Evolutionary conservation across 2,329 filamentous ascomycete genomes (phyloP), one percentile per base, ranked within the genome.

Genomic region (Stagonosporopsis tanaceti): DNA sequence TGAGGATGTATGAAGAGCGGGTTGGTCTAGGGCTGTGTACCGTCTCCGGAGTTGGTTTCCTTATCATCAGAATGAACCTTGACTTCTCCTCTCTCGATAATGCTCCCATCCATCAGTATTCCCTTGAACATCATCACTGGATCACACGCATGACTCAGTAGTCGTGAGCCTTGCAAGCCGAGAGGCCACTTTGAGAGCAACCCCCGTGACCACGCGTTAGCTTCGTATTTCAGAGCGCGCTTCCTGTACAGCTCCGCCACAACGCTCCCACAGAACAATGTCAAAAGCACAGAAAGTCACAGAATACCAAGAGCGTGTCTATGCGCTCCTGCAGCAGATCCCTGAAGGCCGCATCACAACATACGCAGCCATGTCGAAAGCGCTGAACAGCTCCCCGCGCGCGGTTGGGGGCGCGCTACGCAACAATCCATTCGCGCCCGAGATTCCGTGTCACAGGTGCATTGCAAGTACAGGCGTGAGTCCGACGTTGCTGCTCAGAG

Each of bases 381-480:
- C 89, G 56, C 82, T 94, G 15, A 75, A 80, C 11, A 92, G 90
- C 22, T 91, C 89, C 3, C 89, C 91, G 1, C 83, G 91, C 39
- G 91, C 91, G 0, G 86, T 95, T 5, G 91, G 91, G 15, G 92
- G 90, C 57, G 91, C 91, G 1, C 81, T 96, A 70, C 84, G 89
- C 17, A 80, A 78, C 34, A 96, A 96, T 72, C 92, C 92, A 0
- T 96, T 94, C 68, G 92, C 92, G 14, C 92, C 92, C 0, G 83
- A 86, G 32, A 89, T 94, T 4, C 92, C 92, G 1, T 96, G 92
- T 65, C 92, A 96, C 76, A 84, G 92, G 9, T 89, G 94, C 22
- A 85, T 96, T 44, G 90, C 90, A 6, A 88, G 87, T 38, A 88
- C 88, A 48, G 88, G 90, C 12, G 81, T 82, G n/a, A 75, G 78